phyloP scores from a whole-genome alignment of 73 alveolate species.

The Durusdinium trenchii region DNA sequence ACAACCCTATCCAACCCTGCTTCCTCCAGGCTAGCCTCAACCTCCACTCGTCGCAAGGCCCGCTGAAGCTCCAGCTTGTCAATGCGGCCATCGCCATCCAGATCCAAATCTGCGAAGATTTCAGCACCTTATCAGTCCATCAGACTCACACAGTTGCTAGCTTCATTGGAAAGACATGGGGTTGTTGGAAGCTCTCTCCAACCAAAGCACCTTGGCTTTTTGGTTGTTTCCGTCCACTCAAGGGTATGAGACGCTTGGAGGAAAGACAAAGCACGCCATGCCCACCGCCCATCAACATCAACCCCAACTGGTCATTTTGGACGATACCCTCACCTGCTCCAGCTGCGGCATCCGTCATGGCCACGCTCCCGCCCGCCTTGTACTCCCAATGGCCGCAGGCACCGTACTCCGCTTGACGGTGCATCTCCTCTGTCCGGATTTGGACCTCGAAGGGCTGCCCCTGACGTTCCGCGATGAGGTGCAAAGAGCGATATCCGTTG shows the following conservation, averaged over 20 bases:
- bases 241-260: not conserved
- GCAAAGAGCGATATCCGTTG: constrained; percentile 73
- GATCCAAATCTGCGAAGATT: constrained; percentile 52
- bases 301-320: no score
- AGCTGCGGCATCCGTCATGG: constrained; percentile 6
- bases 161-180: no score
- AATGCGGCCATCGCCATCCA: constrained; percentile 83
- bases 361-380: constrained; percentile 43
- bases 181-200: not conserved
- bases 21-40: constrained; percentile 56
- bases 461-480: constrained; percentile 68
- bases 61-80: constrained; percentile 46
- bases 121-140: constrained; percentile 47
- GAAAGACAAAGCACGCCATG: no score
- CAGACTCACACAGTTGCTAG: not conserved
- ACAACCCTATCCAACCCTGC: no score
- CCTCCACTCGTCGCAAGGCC: constrained; percentile 71
- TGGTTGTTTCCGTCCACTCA: not conserved
- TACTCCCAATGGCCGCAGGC: constrained; percentile 89
- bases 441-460: constrained; percentile 77
- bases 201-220: not conserved
- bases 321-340: no score
- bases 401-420: constrained; percentile 77
- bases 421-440: not conserved
- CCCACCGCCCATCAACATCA: no score